Evolutionary conservation across 2,329 filamentous ascomycete genomes (phyloP), one percentile per base, ranked within the genome.

Genomic region (Aspergillus transmontanensis): DNA sequence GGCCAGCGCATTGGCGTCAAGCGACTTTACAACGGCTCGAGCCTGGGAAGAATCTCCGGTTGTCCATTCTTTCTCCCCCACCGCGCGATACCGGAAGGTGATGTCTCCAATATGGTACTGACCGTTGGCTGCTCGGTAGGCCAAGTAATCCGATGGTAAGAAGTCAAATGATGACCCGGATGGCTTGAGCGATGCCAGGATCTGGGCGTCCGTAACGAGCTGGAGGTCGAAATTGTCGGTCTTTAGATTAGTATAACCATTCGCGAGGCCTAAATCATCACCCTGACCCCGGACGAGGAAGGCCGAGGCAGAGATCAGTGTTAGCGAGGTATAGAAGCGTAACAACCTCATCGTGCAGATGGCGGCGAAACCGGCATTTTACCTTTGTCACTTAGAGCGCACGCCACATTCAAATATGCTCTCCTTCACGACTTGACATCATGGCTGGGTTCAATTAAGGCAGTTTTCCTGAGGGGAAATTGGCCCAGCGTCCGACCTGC

Each of bases 101-200:
- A 88, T 76, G 54, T 88, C 86, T 4, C 86, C 86, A 68, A 84
- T 83, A 69, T 88, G 86, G 64, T 88, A 87, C 64, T 86, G 82
- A 3, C 82, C 82, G 62, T 86, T 82, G 14, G 78, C 77, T 12
- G 83, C 80, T 9, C 86, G 79, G 19, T 75, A 73, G 0, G 78
- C 62, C 4, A 87, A 77, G 51, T 82, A 73, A 68, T 87, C 85
- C 9, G 77, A 83, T 0, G 86, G 85, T 2, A 86, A 77, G 65
- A 87, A 88, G 71, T 88, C 83, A 64, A 87, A 87, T 0, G 73
- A 63, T 3, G 73, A 71, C 0, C 73, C 75, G 0, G 74, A 67
- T 5, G 83, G 76, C 11, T 72, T 78, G 14, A 86, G 70, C 0
- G 85, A 86, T 10, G 75, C 81, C 1, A 86, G 77, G 1, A 84